These are phyloP conservation scores for Amoebophrya sp. DNA, from an alignment of 169 alveolate genomes.

Conservation along the genomic window DNA sequence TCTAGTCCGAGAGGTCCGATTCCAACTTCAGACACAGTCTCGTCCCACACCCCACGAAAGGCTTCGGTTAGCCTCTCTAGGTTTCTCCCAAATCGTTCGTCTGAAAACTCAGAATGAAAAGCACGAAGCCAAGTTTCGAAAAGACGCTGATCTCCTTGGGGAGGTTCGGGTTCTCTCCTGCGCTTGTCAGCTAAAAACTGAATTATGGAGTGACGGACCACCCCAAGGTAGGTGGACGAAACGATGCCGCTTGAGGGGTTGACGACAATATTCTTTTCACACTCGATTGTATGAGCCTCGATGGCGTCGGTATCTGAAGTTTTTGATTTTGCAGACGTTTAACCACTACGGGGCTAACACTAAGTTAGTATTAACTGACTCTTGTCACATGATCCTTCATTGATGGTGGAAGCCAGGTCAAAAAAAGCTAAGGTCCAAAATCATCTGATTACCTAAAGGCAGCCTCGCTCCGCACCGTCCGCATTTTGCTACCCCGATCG, in stretches of 20 bases:
- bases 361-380: no score
- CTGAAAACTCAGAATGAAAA: background rate
- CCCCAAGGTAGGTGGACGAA: background rate
- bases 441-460: conserved; percentile 3
- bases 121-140: background rate
- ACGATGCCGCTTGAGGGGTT: background rate
- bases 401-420: no score
- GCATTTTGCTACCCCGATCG: background rate
- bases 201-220: background rate
- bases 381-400: no score
- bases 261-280: background rate
- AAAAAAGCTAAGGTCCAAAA: no score
- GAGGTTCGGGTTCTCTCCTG: background rate
- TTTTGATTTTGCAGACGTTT: background rate
- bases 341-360: background rate
- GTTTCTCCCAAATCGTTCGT: background rate
- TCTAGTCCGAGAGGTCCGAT: no score
- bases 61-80: background rate
- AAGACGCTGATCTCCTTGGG: background rate
- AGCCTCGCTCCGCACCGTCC: conserved; percentile 9
- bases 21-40: background rate
- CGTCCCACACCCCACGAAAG: background rate
- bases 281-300: background rate
- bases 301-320: conserved; percentile 16
- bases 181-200: background rate